Percentiles rank a stretch among this genome's conserved stretches.
Evolutionary conservation across 2,329 filamentous ascomycete species (phyloP).

Genomic region (Fusarium pininemorale): DNA sequence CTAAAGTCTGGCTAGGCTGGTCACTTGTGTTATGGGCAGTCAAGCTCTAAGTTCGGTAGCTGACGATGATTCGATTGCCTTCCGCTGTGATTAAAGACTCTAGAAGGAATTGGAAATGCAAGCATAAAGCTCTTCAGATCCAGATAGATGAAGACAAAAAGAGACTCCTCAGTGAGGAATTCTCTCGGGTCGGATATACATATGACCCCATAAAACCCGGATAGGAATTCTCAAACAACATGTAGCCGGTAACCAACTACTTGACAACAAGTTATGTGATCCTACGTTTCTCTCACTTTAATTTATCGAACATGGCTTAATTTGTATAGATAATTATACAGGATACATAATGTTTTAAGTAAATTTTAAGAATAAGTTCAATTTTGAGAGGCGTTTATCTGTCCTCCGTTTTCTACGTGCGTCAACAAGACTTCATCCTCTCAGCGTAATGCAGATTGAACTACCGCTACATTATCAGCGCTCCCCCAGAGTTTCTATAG

Average conservation of each 20-base stretch:
- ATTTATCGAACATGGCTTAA: rapidly evolving
- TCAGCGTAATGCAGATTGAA: background rate
- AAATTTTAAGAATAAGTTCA: background rate
- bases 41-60: background rate
- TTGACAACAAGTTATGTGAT: background rate
- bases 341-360: too few relatives aligned
- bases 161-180: background rate
- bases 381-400: background rate
- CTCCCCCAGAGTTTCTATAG: rapidly evolving
- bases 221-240: background rate
- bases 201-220: background rate
- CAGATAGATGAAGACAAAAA: background rate
- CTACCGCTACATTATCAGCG: background rate
- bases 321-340: rapidly evolving
- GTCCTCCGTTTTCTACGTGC: too few relatives aligned
- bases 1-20: too few relatives aligned
- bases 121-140: background rate
- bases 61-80: background rate
- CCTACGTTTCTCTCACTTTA: background rate
- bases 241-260: background rate
- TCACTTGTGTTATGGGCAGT: background rate
- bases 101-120: background rate
- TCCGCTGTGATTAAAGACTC: too few relatives aligned
- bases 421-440: background rate
- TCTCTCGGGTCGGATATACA: background rate